These are phyloP conservation scores for Podospora pseudoanserina DNA, from an alignment of 495 filamentous ascomycete genomes.

Conservation along the genomic window DNA sequence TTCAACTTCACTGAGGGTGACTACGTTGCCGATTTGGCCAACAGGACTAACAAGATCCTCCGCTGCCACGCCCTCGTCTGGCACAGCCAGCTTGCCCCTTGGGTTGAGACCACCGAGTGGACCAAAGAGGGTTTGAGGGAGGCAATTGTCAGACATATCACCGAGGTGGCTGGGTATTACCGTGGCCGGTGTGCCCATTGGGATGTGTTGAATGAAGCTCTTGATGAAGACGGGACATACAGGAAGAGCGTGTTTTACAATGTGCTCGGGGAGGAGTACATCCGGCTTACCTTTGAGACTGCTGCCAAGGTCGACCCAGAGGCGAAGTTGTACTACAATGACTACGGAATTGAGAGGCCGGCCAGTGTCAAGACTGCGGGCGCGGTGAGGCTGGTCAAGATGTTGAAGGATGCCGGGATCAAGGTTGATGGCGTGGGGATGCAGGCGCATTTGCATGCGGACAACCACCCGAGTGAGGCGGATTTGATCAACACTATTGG, in stretches of 20 bases:
- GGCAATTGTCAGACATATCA: constrained; percentile 50
- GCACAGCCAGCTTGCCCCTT: constrained; percentile 54
- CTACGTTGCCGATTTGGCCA: constrained; percentile 44
- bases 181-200: constrained; percentile 49
- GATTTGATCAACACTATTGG: constrained; percentile 45
- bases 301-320: constrained; percentile 49
- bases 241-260: constrained; percentile 52
- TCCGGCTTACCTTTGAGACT: constrained; percentile 52
- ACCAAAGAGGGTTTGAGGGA: constrained; percentile 46
- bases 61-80: constrained; percentile 59
- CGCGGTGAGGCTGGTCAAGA: constrained; percentile 50
- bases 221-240: constrained; percentile 60
- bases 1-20: constrained; percentile 53
- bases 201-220: constrained; percentile 67
- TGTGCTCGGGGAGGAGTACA: constrained; percentile 53
- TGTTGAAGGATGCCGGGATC: constrained; percentile 47
- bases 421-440: constrained; percentile 63
- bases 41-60: constrained; percentile 43
- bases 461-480: constrained; percentile 44
- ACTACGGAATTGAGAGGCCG: constrained; percentile 61
- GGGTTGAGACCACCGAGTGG: constrained; percentile 54
- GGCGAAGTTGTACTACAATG: constrained; percentile 64
- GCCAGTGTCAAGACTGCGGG: constrained; percentile 26
- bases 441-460: constrained; percentile 58
- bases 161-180: constrained; percentile 49